These are phyloP conservation scores for Arabidopsis arenosa DNA, from an alignment of 345 rosid species.

Conservation along the genomic window DNA sequence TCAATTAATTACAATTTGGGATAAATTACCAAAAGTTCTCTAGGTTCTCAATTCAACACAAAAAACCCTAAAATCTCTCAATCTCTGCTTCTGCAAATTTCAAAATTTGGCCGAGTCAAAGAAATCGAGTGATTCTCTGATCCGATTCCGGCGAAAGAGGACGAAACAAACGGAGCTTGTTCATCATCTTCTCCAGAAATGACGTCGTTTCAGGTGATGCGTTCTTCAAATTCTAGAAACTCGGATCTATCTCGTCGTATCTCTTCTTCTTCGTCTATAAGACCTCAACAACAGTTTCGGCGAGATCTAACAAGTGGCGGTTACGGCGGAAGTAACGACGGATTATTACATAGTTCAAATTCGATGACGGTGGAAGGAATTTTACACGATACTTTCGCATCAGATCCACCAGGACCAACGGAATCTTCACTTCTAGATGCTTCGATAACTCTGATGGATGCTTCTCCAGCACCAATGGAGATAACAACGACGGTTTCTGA, in stretches of 20 bases:
- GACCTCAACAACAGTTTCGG: conserved; percentile 33
- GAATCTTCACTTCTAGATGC: conserved; percentile 35
- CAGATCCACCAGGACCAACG: conserved; percentile 41
- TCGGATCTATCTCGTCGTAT: conserved; percentile 69
- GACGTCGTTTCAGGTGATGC: conserved; percentile 77
- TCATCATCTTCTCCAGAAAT: conserved; percentile 34
- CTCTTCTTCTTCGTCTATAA: conserved; percentile 50
- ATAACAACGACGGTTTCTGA: conserved; percentile 18
- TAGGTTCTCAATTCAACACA: neutral
- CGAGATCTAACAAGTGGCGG: conserved; percentile 31
- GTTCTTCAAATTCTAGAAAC: conserved; percentile 61
- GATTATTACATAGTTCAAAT: conserved; percentile 1
- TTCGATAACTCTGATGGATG: conserved; percentile 35
- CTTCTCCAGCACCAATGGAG: conserved; percentile 29
- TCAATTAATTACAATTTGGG: neutral
- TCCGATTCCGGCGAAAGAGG: conserved; percentile 45
- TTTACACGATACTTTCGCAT: conserved; percentile 36
- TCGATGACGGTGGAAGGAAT: conserved; percentile 33
- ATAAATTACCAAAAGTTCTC: neutral
- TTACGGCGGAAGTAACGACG: conserved; percentile 30
- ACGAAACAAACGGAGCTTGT: neutral
- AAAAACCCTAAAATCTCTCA: conserved; percentile 18
- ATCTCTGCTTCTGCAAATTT: neutral
- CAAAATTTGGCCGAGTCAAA: conserved; percentile 30
- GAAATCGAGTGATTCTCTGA: conserved; percentile 27